Evolutionary conservation across 495 filamentous ascomycete species (phyloP).

Genomic region (Talaromyces wortmannii): DNA sequence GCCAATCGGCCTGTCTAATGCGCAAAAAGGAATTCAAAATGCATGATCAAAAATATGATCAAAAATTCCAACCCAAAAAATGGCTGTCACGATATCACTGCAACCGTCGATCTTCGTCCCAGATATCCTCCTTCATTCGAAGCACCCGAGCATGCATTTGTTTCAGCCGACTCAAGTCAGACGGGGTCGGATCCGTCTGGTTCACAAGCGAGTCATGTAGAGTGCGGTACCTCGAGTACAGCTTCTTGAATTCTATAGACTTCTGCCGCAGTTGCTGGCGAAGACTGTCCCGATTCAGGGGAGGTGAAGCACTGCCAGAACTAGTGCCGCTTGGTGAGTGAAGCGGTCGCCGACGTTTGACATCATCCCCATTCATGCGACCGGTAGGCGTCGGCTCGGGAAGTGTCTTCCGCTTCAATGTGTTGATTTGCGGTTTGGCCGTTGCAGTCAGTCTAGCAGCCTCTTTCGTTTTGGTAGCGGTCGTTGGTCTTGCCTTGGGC

Average conservation of each 20-base stretch:
- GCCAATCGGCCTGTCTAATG: no score
- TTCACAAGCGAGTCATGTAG: slow-evolving; percentile 53
- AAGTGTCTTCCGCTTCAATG: slow-evolving; percentile 43
- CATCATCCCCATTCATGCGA: slow-evolving; percentile 27
- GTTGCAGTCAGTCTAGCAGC: slow-evolving; percentile 1
- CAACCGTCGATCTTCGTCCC: slow-evolving; percentile 33
- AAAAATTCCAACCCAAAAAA: neutral
- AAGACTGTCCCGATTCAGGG: slow-evolving; percentile 33
- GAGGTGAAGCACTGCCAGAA: slow-evolving; percentile 35
- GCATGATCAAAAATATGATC: neutral
- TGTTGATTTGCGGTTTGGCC: slow-evolving; percentile 11
- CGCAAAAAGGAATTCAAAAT: no score
- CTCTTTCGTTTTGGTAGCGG: slow-evolving; percentile 18
- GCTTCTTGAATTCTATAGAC: slow-evolving; percentile 54
- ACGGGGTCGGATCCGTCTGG: slow-evolving; percentile 42
- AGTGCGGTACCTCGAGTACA: slow-evolving; percentile 55
- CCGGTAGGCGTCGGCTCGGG: slow-evolving; percentile 21
- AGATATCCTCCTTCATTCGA: slow-evolving; percentile 62
- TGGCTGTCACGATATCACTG: slow-evolving; percentile 3
- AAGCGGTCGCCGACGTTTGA: slow-evolving; percentile 39
- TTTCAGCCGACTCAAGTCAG: slow-evolving; percentile 49
- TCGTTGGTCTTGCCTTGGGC: slow-evolving; percentile 13
- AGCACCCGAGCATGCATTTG: slow-evolving; percentile 55
- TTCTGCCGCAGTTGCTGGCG: slow-evolving; percentile 40
- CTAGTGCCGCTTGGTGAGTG: slow-evolving; percentile 38